Base-by-base conservation (phyloP, 768 basidiomycete genomes). In the Pleurotus tuoliensis region DNA sequence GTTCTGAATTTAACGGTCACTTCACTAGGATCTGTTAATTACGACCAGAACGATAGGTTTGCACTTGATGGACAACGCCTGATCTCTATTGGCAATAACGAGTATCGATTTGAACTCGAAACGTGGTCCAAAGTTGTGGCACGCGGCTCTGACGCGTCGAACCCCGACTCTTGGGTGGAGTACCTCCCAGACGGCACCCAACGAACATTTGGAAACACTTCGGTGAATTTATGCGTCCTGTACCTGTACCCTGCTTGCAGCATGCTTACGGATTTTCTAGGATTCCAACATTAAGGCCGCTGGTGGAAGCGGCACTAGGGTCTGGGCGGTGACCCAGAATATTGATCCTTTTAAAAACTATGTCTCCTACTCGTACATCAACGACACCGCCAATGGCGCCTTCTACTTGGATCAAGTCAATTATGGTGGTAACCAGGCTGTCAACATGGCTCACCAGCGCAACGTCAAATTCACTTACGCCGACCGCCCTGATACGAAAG, bases 21-120 rank as follows among this genome's bases (percentile, higher is more conserved):
- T 22, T 15, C 16, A 15, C 16, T 9, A 53, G 51, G 51, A 7
- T n/a, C 39, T 6, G 51, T 53, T 5, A 40, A 39, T 8, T 53
- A 53, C n/a, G 51, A 53, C 39, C 11, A 22, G n/a, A 53, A 41
- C 38, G 51, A 53, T 24, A 15, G 39, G 38, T 53, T 53, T 41
- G 51, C 51, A 2, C 51, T 53, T 25, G 51, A 53, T 25, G 51
- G 51, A 16, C 51, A 53, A 25, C 51, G 51, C 7, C 39, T 53
- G n/a, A 24, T 53, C 9, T 41, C 51, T 2, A 41, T 53, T 8
- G 51, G 51, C 15, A 41, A 41, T 9, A 53, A 53, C 39, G 51
- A 53, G n/a, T 53, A 53, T 52, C 51, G 51, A 12, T 53, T 24
- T 37, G 51, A 53, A 22, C 16, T 53, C 13, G 51, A 53, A n/a